A percentile compares a stretch with the other conserved stretches of the same genome.
These are phyloP conservation scores for Exophiala spinifera DNA, from an alignment of 2,329 filamentous ascomycete genomes.

Conservation along the genomic window DNA sequence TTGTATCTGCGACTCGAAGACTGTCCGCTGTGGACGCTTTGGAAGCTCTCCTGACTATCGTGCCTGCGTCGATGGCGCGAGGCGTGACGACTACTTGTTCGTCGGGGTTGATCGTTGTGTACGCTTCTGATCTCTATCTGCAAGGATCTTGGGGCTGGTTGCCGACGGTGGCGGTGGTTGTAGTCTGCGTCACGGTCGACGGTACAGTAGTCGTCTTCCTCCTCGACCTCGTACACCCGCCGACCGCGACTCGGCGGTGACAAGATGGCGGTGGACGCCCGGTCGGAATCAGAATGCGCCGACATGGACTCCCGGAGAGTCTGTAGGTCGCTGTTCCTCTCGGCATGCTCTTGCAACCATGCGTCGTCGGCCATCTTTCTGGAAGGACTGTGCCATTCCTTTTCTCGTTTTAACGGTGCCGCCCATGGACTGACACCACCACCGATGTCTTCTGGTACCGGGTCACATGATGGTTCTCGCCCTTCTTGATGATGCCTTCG, in stretches of 20 bases:
- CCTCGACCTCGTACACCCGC: slow-evolving; percentile 11
- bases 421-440: slow-evolving; percentile 22
- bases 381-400: slow-evolving; percentile 26
- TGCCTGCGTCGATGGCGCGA: slow-evolving; percentile 17
- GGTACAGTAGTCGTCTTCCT: slow-evolving; percentile 8
- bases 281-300: slow-evolving; percentile 5
- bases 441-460: slow-evolving; percentile 6
- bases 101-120: slow-evolving; percentile 8
- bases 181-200: slow-evolving; percentile 1
- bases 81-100: slow-evolving; percentile 5
- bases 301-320: slow-evolving; percentile 21
- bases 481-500: slow-evolving; percentile 8
- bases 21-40: slow-evolving; percentile 16
- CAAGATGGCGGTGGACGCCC: slow-evolving; percentile 5
- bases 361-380: slow-evolving; percentile 25
- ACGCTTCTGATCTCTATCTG: slow-evolving; percentile 19
- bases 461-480: slow-evolving; percentile 4
- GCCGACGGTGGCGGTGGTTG: slow-evolving; percentile 5
- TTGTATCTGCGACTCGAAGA: slow-evolving; percentile 18
- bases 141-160: slow-evolving; percentile 7
- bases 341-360: slow-evolving; percentile 27
- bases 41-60: slow-evolving; percentile 26
- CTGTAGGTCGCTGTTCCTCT: slow-evolving; percentile 23
- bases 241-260: slow-evolving; percentile 5
- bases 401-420: slow-evolving; percentile 18